Conservation (phyloP, 768 basidiomycete genomes). For the Phylloporus arenicola region DNA sequence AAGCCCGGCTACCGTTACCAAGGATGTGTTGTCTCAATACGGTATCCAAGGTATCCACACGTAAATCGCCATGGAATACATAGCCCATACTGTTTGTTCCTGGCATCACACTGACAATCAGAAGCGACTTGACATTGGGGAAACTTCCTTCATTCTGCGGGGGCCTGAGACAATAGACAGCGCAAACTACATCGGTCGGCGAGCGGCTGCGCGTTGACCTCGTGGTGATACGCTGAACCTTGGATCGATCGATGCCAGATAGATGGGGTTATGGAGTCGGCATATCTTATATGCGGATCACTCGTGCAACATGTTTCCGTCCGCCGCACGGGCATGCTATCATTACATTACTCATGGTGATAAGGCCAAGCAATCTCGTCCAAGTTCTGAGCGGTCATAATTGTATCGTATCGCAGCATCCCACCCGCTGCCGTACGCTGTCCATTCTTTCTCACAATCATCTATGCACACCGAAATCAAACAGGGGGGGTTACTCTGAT, state of each 20-base stretch:
- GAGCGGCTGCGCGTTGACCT: not conserved
- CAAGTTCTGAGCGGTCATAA: slow-evolving; percentile 4
- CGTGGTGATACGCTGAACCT: not conserved
- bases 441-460: slow-evolving; percentile 4
- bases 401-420: slow-evolving; percentile 8
- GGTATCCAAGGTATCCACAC: slow-evolving; percentile 40
- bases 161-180: not conserved
- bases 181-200: not conserved
- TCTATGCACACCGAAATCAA: slow-evolving; percentile 6
- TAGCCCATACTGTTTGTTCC: not conserved
- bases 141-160: not conserved
- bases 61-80: slow-evolving; percentile 1
- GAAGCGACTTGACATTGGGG: not conserved
- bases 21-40: slow-evolving; percentile 57
- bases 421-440: not conserved
- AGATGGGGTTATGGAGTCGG: not conserved
- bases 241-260: not conserved
- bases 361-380: not conserved
- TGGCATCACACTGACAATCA: not conserved
- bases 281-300: not conserved
- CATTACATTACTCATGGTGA: slow-evolving; percentile 1
- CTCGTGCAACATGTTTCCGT: not conserved
- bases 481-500: slow-evolving; percentile 10
- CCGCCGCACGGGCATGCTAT: not conserved
- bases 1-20: slow-evolving; percentile 64